phyloP scores from a whole-genome alignment of 129 eudicot species.

The Glebionis coronaria region DNA sequence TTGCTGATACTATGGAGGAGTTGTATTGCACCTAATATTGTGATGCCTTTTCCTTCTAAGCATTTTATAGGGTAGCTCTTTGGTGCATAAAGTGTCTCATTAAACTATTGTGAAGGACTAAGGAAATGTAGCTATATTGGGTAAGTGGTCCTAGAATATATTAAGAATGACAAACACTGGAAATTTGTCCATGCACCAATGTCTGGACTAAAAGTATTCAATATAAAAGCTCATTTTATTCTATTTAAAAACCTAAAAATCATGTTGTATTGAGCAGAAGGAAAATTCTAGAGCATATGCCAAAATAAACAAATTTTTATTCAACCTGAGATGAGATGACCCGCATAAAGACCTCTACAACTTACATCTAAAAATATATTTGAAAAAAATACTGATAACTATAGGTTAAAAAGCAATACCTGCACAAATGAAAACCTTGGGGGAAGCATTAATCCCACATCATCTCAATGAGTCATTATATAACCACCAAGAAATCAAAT shows the following conservation, averaged over 20 bases:
- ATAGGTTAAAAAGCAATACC: background rate
- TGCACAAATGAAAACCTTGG: constrained; percentile 4
- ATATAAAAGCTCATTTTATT: background rate
- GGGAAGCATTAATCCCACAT: no score
- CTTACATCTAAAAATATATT: background rate
- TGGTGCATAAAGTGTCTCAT: no score
- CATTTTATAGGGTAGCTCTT: no score
- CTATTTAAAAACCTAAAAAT: background rate
- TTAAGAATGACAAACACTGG: background rate
- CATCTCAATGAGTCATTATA: no score
- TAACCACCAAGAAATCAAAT: no score
- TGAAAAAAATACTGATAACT: background rate
- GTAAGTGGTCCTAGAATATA: constrained; percentile 9
- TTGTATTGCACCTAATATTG: no score
- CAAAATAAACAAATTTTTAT: no score
- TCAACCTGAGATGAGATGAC: no score
- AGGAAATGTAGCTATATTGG: no score
- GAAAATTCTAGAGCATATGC: background rate
- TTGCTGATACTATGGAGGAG: no score
- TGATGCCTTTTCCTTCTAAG: no score
- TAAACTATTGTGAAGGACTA: no score
- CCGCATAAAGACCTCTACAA: background rate
- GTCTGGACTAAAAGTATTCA: background rate
- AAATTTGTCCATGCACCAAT: constrained; percentile 1
- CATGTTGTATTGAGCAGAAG: background rate